phyloP scores from a whole-genome alignment of 768 basidiomycete genomes.

The Phaeolepiota aurea region DNA sequence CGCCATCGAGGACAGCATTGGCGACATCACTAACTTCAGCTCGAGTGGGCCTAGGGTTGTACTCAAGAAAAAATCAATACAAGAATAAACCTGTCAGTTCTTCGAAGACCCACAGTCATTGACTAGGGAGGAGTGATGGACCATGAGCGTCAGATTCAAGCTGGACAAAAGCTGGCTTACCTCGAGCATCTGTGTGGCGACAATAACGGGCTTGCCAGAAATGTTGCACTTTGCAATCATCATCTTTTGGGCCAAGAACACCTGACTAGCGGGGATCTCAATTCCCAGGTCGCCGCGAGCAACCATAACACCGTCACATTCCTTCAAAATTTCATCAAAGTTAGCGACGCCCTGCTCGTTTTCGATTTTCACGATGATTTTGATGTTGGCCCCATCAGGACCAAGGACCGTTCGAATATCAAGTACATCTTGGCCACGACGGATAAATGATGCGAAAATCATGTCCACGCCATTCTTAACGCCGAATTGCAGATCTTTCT shows the following conservation, averaged over 20 bases:
- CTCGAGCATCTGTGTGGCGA: conserved; percentile 99
- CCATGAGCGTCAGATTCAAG: no score
- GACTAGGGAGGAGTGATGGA: no score
- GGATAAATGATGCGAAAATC: conserved; percentile 99
- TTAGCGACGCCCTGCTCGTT: conserved; percentile 98
- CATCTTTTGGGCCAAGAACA: conserved; percentile 99
- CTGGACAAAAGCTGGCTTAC: conserved; percentile 30
- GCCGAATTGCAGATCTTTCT: conserved; percentile 88
- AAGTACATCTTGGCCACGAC: conserved; percentile 86
- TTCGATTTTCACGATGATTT: conserved; percentile 99
- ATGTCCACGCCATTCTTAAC: conserved; percentile 98
- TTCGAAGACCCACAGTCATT: conserved; percentile 96
- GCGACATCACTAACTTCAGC: conserved; percentile 99
- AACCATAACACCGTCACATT: conserved; percentile 98
- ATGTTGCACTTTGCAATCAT: conserved; percentile 99
- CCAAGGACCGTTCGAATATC: conserved; percentile 93
- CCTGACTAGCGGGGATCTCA: conserved; percentile 98
- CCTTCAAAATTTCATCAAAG: conserved; percentile 96
- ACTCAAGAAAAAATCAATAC: conserved; percentile 35
- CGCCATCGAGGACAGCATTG: conserved; percentile 96
- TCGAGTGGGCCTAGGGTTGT: conserved; percentile 97
- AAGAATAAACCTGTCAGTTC: no score
- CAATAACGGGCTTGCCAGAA: conserved; percentile 95
- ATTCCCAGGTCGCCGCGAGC: conserved; percentile 99
- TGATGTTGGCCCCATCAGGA: conserved; percentile 91